These are phyloP conservation scores for Wallemia ichthyophaga DNA, from an alignment of 1,284 basidiomycete genomes.

Conservation along the genomic window DNA sequence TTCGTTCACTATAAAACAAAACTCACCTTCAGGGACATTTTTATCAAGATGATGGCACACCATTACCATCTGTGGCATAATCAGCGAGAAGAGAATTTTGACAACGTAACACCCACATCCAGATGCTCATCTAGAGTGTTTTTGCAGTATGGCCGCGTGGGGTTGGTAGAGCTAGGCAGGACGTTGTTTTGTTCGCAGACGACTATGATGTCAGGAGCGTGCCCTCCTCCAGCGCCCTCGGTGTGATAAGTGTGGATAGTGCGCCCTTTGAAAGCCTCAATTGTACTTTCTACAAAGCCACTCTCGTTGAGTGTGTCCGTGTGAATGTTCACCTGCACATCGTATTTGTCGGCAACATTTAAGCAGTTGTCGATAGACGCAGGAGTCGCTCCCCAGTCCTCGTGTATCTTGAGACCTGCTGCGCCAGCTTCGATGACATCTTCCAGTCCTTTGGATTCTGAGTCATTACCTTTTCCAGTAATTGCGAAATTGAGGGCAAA, in stretches of 20 bases:
- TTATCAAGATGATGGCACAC: constrained; percentile 21
- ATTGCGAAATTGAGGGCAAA: constrained; percentile 77
- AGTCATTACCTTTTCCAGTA: constrained; percentile 33
- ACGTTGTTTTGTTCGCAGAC: constrained; percentile 74
- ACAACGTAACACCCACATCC: constrained; percentile 29
- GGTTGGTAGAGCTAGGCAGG: constrained; percentile 90
- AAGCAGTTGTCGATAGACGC: constrained; percentile 49
- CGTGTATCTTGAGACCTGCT: constrained; percentile 75
- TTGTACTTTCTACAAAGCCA: constrained; percentile 74
- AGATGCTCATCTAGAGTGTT: constrained; percentile 95
- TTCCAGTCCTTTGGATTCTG: constrained; percentile 34
- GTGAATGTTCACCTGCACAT: constrained; percentile 85
- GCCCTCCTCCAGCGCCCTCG: constrained; percentile 81
- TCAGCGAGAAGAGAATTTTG: neutral
- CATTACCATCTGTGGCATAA: constrained; percentile 64
- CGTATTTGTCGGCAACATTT: constrained; percentile 62
- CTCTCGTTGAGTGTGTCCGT: constrained; percentile 89
- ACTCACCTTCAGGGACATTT: neutral
- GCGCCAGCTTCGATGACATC: constrained; percentile 72
- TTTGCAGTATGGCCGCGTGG: constrained; percentile 63
- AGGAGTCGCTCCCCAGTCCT: constrained; percentile 93
- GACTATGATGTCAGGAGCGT: constrained; percentile 91
- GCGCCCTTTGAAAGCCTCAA: constrained; percentile 60
- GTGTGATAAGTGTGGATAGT: constrained; percentile 97
- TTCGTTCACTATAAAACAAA: neutral